These are phyloP conservation scores for Durio zibethinus DNA, from an alignment of 345 rosid genomes.

Conservation along the genomic window DNA sequence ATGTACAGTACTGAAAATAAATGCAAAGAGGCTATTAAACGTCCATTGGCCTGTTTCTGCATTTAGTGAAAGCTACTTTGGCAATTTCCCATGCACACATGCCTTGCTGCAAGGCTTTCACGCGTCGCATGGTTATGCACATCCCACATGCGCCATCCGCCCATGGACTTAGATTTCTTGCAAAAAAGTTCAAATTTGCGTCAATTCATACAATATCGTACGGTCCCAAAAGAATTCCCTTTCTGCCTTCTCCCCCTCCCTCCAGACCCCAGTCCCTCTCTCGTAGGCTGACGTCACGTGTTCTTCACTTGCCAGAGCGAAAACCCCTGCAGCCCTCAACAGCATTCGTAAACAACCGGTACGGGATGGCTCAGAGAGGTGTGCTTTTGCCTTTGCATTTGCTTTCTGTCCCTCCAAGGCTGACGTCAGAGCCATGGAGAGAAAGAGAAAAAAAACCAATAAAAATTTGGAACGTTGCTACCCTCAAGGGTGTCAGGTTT, in stretches of 20 bases:
- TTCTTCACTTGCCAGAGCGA: conserved; percentile 11
- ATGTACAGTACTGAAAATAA: neutral
- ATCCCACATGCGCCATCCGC: neutral
- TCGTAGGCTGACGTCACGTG: conserved; percentile 15
- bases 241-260: neutral
- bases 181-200: neutral
- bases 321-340: neutral
- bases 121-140: neutral
- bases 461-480: neutral
- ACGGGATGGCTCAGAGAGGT: conserved; percentile 19
- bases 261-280: neutral
- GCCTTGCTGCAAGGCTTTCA: neutral
- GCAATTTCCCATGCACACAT: conserved; percentile 5
- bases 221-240: conserved; percentile 4
- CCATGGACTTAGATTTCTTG: neutral
- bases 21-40: neutral
- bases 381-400: neutral
- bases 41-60: neutral
- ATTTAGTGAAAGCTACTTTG: neutral
- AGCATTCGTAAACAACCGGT: conserved; percentile 24
- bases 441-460: neutral
- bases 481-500: neutral
- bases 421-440: neutral
- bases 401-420: neutral
- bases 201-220: neutral